These are phyloP conservation scores for Pythium oligandrum DNA, from an alignment of 352 stramenopile genomes.

Conservation along the genomic window DNA sequence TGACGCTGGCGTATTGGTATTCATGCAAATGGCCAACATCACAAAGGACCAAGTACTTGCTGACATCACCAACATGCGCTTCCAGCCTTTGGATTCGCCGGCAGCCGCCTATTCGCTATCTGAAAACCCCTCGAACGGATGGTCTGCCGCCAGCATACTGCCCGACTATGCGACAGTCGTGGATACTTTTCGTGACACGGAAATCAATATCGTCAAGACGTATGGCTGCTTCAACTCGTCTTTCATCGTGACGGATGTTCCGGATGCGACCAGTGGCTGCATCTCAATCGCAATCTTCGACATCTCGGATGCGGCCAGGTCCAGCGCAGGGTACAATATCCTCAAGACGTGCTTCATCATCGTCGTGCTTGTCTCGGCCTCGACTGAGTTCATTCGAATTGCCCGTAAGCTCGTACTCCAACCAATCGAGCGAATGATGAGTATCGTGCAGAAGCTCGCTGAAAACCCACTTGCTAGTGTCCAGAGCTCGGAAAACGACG, in stretches of 20 bases:
- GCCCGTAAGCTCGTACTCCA: slow-evolving; percentile 81
- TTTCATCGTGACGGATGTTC: slow-evolving; percentile 48
- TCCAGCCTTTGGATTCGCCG: slow-evolving; percentile 34
- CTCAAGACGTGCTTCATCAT: slow-evolving; percentile 88
- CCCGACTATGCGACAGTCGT: slow-evolving; percentile 36
- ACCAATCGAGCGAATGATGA: slow-evolving; percentile 91
- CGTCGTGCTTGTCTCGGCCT: slow-evolving; percentile 68
- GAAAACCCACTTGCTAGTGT: slow-evolving; percentile 87
- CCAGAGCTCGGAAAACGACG: slow-evolving; percentile 50
- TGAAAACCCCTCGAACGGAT: slow-evolving; percentile 53
- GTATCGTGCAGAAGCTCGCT: slow-evolving; percentile 82
- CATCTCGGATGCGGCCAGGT: slow-evolving; percentile 43
- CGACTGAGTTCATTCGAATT: slow-evolving; percentile 81
- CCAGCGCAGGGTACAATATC: slow-evolving; percentile 73
- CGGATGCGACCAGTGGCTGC: slow-evolving; percentile 45
- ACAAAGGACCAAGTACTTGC: slow-evolving; percentile 24
- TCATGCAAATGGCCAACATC: slow-evolving; percentile 55
- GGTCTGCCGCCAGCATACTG: slow-evolving; percentile 32
- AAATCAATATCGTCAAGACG: slow-evolving; percentile 73
- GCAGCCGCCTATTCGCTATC: slow-evolving; percentile 42
- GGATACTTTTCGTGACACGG: slow-evolving; percentile 35
- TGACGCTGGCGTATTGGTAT: slow-evolving; percentile 48
- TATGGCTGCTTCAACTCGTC: slow-evolving; percentile 71
- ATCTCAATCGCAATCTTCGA: slow-evolving; percentile 85
- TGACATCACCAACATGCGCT: slow-evolving; percentile 37